phyloP scores from a whole-genome alignment of 345 rosid species.

The Syzygium jambos region DNA sequence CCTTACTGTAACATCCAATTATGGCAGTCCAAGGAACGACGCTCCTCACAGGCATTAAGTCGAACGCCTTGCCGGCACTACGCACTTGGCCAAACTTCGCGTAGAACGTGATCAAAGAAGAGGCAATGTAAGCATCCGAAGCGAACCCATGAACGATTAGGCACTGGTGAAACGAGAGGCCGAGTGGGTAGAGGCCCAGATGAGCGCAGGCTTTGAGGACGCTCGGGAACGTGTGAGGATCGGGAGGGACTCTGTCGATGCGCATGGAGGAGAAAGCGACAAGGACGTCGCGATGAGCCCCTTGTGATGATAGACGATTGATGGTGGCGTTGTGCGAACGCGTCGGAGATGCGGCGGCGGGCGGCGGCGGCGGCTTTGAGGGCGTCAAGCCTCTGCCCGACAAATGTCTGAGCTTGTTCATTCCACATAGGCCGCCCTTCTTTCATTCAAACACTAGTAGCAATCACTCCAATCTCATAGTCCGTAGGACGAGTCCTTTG shows the following conservation, averaged over 20 bases:
- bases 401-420: constrained; percentile 20
- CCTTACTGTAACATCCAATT: constrained; percentile 40
- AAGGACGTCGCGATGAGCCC: constrained; percentile 21
- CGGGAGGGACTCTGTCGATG: constrained; percentile 15
- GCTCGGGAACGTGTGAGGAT: constrained; percentile 36
- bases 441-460: neutral
- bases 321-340: neutral
- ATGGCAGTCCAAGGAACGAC: constrained; percentile 42
- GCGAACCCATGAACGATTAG: constrained; percentile 38
- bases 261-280: constrained; percentile 27
- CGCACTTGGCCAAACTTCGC: constrained; percentile 13
- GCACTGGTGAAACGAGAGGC: constrained; percentile 39
- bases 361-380: neutral
- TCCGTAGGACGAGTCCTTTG: neutral
- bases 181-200: constrained; percentile 24
- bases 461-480: neutral
- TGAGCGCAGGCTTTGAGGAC: constrained; percentile 52
- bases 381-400: neutral
- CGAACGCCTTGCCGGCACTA: constrained; percentile 39
- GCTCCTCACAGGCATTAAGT: constrained; percentile 35
- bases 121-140: constrained; percentile 35
- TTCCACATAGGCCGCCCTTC: neutral
- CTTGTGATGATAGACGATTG: constrained; percentile 32
- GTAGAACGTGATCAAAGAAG: constrained; percentile 42
- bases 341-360: constrained; percentile 6